Evolutionary conservation across 78 protist species (phyloP).

Genomic region (Trichosphaerium sp.): DNA sequence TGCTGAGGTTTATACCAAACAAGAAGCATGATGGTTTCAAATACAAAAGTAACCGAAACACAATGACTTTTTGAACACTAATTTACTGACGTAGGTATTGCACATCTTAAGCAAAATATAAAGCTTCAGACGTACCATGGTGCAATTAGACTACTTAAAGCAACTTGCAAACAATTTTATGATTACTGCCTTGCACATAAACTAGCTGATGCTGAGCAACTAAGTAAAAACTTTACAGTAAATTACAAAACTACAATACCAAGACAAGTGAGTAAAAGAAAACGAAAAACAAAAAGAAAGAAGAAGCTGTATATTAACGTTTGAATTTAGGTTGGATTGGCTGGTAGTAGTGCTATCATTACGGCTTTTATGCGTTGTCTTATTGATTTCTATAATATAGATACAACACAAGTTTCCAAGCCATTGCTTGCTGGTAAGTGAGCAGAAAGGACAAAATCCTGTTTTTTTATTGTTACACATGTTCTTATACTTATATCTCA

Average conservation of each 20-base stretch:
- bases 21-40: too few relatives aligned
- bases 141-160: constrained; percentile 22
- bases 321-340: constrained; percentile 8
- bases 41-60: too few relatives aligned
- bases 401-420: not conserved
- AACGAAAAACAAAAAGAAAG: too few relatives aligned
- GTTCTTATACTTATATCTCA: too few relatives aligned
- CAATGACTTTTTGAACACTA: too few relatives aligned
- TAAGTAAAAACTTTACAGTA: constrained; percentile 13
- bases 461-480: too few relatives aligned
- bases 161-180: constrained; percentile 12
- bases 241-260: constrained; percentile 22
- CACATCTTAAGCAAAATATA: not conserved
- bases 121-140: constrained; percentile 34
- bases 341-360: constrained; percentile 15
- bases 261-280: constrained; percentile 5
- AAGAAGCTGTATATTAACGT: too few relatives aligned
- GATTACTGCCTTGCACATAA: not conserved
- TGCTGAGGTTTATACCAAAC: too few relatives aligned
- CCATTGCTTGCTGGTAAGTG: not conserved
- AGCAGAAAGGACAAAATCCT: too few relatives aligned
- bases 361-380: constrained; percentile 1
- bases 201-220: not conserved
- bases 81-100: too few relatives aligned
- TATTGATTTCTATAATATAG: constrained; percentile 1